Base-by-base conservation (phyloP, 495 filamentous ascomycete genomes). In the Aeminium ludgeri region DNA sequence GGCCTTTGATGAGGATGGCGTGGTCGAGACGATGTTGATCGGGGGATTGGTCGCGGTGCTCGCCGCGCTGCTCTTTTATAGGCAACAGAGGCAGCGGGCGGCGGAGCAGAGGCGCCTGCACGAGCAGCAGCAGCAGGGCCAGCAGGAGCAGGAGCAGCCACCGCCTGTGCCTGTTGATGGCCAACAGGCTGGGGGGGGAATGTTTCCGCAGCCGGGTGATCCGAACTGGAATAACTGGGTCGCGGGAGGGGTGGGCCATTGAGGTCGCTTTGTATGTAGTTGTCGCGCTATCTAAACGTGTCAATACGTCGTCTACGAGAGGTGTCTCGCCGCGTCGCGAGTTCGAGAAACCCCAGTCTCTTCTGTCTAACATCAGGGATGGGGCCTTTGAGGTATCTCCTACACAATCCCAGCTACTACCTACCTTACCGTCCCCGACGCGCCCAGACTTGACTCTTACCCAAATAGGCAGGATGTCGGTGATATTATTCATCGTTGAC, bases 21-120 rank as follows among this genome's bases (percentile, higher is more conserved):
- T 91, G 5, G 46, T 95, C 10, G 89, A 99, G 59, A 87, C 78
- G 27, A 52, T 93, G 10, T 66, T 92, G 17, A 94, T 99, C 44
- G 59, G 93, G 1, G 76, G 68, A 1, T 56, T 96, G 30, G 76
- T 81, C 1, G 80, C 73, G 1, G 74, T 74, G 0, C 65, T 96
- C 20, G 69, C 80, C 1, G 73, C 82, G 37, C 60, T 96, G 41
- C 69, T 96, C 18, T 86, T 81, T 52, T 86, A 89, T 55, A 67
- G 91, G 20, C 76, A 84, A 41, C 79, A 87, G 51, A 63, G 69
- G 36, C 61, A 65, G 41, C 46, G 60, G 36, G 41, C 50, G 17
- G 37, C 39, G 31, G 67, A 66, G 43, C 62, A 69, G 32, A 55
- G 64, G 47, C 59, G 54, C 16, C 54, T 62, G 51, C 60, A 62